Evolutionary conservation across 2,329 filamentous ascomycete species (phyloP).

Genomic region (Xylariales sp.): DNA sequence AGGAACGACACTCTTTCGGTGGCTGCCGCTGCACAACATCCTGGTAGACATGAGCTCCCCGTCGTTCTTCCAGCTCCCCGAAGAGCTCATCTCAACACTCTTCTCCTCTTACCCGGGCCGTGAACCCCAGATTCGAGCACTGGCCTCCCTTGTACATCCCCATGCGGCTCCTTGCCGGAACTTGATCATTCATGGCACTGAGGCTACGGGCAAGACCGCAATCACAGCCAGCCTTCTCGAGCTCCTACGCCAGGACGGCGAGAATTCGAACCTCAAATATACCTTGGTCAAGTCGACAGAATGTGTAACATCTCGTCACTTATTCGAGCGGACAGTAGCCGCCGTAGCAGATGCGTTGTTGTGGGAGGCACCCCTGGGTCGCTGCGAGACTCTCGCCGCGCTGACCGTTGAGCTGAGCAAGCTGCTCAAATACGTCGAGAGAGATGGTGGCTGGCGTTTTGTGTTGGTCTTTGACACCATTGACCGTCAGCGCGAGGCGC

Average conservation of each 20-base stretch:
- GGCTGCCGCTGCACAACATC: too few relatives aligned
- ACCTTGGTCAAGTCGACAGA: conserved; percentile 66
- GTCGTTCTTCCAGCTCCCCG: conserved; percentile 47
- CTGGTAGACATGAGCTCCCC: neutral
- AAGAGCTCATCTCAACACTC: conserved; percentile 44
- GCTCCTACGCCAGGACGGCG: conserved; percentile 34
- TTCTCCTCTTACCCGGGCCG: conserved; percentile 50
- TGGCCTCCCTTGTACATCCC: conserved; percentile 57
- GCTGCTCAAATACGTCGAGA: conserved; percentile 45
- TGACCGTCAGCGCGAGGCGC: conserved; percentile 76
- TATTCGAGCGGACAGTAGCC: conserved; percentile 67
- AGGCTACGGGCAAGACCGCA: conserved; percentile 81
- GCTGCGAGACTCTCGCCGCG: conserved; percentile 78
- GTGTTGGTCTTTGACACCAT: conserved; percentile 85
- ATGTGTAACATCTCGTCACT: conserved; percentile 73
- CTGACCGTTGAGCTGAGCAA: conserved; percentile 68
- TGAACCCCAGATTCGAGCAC: conserved; percentile 53
- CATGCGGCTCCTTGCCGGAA: conserved; percentile 66
- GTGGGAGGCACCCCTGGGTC: conserved; percentile 45
- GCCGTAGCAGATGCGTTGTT: conserved; percentile 51
- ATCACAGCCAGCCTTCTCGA: conserved; percentile 61
- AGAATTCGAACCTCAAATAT: conserved; percentile 48
- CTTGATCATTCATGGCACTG: conserved; percentile 76
- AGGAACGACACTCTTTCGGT: too few relatives aligned
- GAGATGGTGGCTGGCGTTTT: conserved; percentile 50